A percentile compares a stretch with the other conserved stretches of the same genome.
Conservation (phyloP, 2,329 filamentous ascomycete species). For the Ascochyta rabiei region DNA sequence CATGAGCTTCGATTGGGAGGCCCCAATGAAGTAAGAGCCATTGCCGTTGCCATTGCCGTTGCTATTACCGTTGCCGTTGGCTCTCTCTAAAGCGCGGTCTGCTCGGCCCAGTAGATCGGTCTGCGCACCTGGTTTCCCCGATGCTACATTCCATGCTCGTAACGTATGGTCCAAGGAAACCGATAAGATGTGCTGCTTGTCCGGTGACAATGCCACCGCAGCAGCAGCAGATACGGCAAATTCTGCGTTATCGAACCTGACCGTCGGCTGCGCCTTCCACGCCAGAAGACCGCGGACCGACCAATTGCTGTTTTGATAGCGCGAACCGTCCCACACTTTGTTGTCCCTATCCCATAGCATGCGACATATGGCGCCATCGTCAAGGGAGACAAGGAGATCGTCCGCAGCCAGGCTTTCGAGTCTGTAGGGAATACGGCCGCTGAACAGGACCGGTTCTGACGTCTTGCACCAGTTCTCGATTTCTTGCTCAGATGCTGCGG, state of each 20-base stretch:
- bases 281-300: constrained; percentile 65
- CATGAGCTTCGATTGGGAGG: constrained; percentile 77
- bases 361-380: constrained; percentile 76
- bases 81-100: constrained; percentile 65
- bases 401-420: constrained; percentile 75
- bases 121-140: constrained; percentile 75
- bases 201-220: constrained; percentile 58
- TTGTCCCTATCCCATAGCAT: constrained; percentile 53
- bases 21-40: constrained; percentile 75
- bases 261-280: constrained; percentile 68
- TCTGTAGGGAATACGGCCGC: constrained; percentile 79
- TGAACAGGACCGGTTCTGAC: constrained; percentile 73
- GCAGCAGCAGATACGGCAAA: constrained; percentile 65
- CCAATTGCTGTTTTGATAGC: constrained; percentile 77
- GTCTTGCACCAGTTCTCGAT: constrained; percentile 79
- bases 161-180: constrained; percentile 88
- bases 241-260: constrained; percentile 71
- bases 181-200: constrained; percentile 68
- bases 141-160: constrained; percentile 87
- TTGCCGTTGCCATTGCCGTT: constrained; percentile 43
- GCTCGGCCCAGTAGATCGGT: constrained; percentile 76
- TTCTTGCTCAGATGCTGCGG: constrained; percentile 71
- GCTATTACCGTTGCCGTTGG: constrained; percentile 45
- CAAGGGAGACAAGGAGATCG: constrained; percentile 79
- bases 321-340: constrained; percentile 69